A percentile compares a stretch with the other conserved stretches of the same genome.
phyloP scores from a whole-genome alignment of 83 land plant genomes.

The Picea engelmannii region DNA sequence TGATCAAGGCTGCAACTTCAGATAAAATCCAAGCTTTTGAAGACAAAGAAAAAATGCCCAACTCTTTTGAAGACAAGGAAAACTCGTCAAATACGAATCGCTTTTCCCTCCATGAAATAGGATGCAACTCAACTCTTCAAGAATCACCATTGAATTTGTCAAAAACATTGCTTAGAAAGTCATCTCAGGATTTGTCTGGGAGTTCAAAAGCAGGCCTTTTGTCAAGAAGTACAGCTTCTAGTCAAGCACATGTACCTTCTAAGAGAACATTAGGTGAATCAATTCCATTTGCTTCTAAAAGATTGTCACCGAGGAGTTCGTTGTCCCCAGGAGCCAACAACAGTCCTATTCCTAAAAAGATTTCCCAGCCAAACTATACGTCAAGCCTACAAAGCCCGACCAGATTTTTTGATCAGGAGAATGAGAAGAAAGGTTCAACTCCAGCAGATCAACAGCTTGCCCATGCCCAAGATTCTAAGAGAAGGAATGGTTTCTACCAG shows the following conservation, averaged over 20 bases:
- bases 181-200: constrained; percentile 2
- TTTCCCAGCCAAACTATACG: background rate
- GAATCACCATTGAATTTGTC: constrained; percentile 10
- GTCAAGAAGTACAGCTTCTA: background rate
- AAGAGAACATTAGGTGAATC: background rate
- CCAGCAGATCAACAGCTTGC: background rate
- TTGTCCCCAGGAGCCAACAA: background rate
- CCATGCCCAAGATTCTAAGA: background rate
- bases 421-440: background rate
- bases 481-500: background rate
- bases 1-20: background rate
- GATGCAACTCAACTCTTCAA: background rate
- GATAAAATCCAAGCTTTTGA: background rate
- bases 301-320: background rate
- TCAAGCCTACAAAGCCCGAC: background rate
- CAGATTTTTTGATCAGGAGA: constrained; percentile 8
- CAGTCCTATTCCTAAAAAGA: constrained; percentile 5
- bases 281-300: background rate
- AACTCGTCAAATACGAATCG: background rate
- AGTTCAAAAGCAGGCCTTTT: background rate
- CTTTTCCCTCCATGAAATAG: constrained; percentile 16
- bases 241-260: background rate
- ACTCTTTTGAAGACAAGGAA: background rate
- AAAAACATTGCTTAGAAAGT: background rate
- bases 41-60: too few relatives aligned